Evolutionary conservation across 148 eudicot genomes (phyloP).

Genomic region (Camellia japonica): DNA sequence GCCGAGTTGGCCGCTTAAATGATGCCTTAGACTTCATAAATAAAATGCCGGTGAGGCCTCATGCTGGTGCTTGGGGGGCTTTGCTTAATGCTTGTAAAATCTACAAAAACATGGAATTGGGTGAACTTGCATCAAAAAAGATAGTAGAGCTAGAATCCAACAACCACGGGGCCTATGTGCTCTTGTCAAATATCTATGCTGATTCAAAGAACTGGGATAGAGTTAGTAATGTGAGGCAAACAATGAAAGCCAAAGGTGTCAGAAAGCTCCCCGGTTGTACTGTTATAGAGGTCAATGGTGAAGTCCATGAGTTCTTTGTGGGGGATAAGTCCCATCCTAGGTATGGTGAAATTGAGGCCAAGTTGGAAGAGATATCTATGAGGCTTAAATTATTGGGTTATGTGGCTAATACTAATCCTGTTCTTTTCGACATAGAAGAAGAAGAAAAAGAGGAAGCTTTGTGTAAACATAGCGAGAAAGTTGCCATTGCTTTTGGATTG

Average conservation of each 20-base stretch:
- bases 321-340: constrained; percentile 13
- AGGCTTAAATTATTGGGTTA: constrained; percentile 12
- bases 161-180: constrained; percentile 16
- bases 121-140: constrained; percentile 12
- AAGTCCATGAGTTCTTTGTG: constrained; percentile 15
- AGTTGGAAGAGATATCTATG: constrained; percentile 16
- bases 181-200: constrained; percentile 16
- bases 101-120: constrained; percentile 11
- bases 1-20: constrained; percentile 9
- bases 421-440: constrained; percentile 16
- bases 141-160: constrained; percentile 13
- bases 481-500: constrained; percentile 18
- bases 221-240: constrained; percentile 15
- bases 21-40: constrained; percentile 20
- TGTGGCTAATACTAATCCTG: constrained; percentile 6
- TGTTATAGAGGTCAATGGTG: constrained; percentile 13
- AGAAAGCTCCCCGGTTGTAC: constrained; percentile 16
- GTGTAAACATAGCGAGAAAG: constrained; percentile 16
- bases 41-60: constrained; percentile 18
- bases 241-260: constrained; percentile 15
- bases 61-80: constrained; percentile 9
- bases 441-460: constrained; percentile 20
- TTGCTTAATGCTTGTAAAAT: constrained; percentile 19
- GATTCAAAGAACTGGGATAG: constrained; percentile 18
- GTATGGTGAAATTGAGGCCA: constrained; percentile 14